Percentiles rank a stretch among this genome's conserved stretches.
phyloP scores from a whole-genome alignment of 2,329 filamentous ascomycete genomes.

The Colletotrichum lindemuthianum region DNA sequence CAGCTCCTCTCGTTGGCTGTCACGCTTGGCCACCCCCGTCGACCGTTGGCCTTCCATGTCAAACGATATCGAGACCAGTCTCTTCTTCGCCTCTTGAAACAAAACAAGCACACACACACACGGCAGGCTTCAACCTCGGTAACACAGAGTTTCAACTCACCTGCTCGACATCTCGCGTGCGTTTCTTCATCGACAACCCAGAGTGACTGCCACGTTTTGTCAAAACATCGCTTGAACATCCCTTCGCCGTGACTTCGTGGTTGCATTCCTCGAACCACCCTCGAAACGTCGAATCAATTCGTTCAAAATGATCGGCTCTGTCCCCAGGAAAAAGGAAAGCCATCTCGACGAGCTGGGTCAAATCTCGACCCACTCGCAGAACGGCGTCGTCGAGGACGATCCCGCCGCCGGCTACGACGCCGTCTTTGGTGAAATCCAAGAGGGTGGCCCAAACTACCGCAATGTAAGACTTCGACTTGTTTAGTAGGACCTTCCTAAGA shows the following conservation, averaged over 20 bases:
- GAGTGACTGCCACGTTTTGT: slow-evolving; percentile 14
- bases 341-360: slow-evolving; percentile 22
- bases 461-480: slow-evolving; percentile 40
- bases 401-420: slow-evolving; percentile 39
- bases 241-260: slow-evolving; percentile 12
- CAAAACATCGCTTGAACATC: background rate
- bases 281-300: background rate
- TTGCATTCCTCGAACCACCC: slow-evolving; percentile 1
- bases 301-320: slow-evolving; percentile 11
- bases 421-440: slow-evolving; percentile 44
- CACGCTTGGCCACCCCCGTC: background rate
- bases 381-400: slow-evolving; percentile 27
- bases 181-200: background rate
- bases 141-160: background rate
- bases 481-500: slow-evolving; percentile 19
- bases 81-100: slow-evolving; percentile 10
- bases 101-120: too few relatives aligned
- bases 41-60: slow-evolving; percentile 5
- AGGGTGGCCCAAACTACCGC: slow-evolving; percentile 45
- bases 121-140: slow-evolving; percentile 5
- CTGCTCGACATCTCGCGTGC: background rate
- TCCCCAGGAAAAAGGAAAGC: slow-evolving; percentile 25
- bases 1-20: background rate
- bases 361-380: slow-evolving; percentile 17
- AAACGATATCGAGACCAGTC: background rate